Evolutionary conservation across 495 filamentous ascomycete species (phyloP).

Genomic region (Trichodelitschia bisporula): DNA sequence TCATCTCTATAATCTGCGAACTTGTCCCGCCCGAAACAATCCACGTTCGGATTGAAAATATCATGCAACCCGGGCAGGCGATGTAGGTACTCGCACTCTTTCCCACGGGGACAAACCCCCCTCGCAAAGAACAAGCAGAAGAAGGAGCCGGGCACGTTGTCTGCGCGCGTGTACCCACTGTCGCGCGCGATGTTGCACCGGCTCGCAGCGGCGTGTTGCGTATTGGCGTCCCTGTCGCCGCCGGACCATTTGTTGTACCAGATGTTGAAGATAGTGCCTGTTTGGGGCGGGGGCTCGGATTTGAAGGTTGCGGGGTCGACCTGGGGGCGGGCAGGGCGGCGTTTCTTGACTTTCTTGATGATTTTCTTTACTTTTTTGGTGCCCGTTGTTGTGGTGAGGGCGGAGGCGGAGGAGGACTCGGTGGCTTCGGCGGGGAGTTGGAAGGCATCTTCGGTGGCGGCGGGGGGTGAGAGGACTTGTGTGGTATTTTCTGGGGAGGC

Average conservation of each 20-base stretch:
- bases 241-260: conserved; percentile 95
- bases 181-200: conserved; percentile 68
- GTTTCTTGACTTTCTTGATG: conserved; percentile 31
- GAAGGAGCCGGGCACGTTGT: conserved; percentile 53
- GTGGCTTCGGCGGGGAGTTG: no score
- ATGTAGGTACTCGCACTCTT: conserved; percentile 89
- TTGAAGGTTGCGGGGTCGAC: conserved; percentile 65
- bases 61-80: conserved; percentile 62
- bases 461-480: no score
- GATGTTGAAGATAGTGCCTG: conserved; percentile 69
- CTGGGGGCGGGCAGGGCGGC: conserved; percentile 45
- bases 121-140: conserved; percentile 86
- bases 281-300: conserved; percentile 64
- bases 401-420: no score
- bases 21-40: conserved; percentile 84
- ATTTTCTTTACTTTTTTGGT: no score
- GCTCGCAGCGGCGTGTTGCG: conserved; percentile 43
- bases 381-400: no score
- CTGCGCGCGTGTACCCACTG: conserved; percentile 71
- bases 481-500: no score
- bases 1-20: conserved; percentile 75
- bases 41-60: conserved; percentile 68
- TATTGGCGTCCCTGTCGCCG: conserved; percentile 79
- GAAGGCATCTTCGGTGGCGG: no score
- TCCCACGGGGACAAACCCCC: conserved; percentile 60